Evolutionary conservation across 2,329 filamentous ascomycete genomes (phyloP).

Genomic region (Chaetomium strumarium): DNA sequence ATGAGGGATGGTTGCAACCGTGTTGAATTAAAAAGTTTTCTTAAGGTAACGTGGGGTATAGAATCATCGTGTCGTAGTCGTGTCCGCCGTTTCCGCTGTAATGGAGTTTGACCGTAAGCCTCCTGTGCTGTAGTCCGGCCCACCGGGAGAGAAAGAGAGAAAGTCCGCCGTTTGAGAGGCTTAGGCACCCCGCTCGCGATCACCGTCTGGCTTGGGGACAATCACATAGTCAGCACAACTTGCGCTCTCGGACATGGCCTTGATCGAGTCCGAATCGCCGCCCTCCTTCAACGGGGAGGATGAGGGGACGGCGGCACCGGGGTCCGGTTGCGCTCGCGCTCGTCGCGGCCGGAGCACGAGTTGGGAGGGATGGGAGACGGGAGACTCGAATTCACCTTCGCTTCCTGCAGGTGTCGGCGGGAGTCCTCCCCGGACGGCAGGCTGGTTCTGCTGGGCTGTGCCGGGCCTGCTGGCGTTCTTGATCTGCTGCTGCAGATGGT

Average conservation of each 20-base stretch:
- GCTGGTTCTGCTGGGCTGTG: constrained; percentile 44
- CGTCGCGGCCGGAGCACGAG: constrained; percentile 8
- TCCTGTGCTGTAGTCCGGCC: background rate
- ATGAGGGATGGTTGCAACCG: too few relatives aligned
- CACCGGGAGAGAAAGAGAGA: background rate
- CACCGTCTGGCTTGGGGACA: constrained; percentile 38
- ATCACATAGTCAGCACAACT: constrained; percentile 39
- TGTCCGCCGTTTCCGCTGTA: background rate
- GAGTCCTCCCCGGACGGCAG: constrained; percentile 52
- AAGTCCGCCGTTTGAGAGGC: background rate
- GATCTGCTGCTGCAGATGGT: constrained; percentile 19
- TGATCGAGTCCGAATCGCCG: constrained; percentile 20
- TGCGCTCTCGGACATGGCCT: constrained; percentile 29
- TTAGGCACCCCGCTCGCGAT: constrained; percentile 35
- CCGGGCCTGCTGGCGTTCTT: constrained; percentile 46
- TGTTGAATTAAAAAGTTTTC: background rate
- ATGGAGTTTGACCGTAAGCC: background rate
- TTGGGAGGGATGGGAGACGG: constrained; percentile 27
- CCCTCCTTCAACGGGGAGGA: background rate
- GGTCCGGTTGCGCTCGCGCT: background rate
- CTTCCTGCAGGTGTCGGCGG: constrained; percentile 55
- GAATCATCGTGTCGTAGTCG: constrained; percentile 5
- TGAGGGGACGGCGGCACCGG: too few relatives aligned
- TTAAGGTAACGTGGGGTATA: background rate
- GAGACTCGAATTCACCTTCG: constrained; percentile 53